Evolutionary conservation across 2,329 filamentous ascomycete species (phyloP), one percentile per base, ranked within the genome.

Genomic region (Pseudogymnoascus sp.): DNA sequence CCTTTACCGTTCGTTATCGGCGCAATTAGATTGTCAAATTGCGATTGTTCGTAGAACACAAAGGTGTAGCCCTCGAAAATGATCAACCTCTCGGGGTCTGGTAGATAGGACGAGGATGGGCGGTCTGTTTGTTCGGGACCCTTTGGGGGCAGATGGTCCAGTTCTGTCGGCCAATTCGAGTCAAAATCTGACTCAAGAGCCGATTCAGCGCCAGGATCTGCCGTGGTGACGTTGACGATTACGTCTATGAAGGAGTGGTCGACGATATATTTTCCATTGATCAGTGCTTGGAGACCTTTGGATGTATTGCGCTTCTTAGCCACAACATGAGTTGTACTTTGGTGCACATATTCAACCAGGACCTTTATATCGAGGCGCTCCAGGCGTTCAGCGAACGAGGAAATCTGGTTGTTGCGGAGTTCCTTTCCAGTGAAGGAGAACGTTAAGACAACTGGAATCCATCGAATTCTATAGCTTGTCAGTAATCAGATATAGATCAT

Each of bases 311-410:
- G 83, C 74, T 96, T 97, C 72, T 86, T 89, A 6, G 90, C 86
- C 35, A 97, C 86, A 9, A 96, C 88, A 73, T 97, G 92, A 0
- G 93, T 96, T 0, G 93, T 97, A 28, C 82, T 76, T 14, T 77
- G 80, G 25, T 81, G 76, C 22, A 89, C 76, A 72, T 91, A 97
- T 3, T 92, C 86, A 43, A 83, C 79, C 12, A 89, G 77, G 12
- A 91, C 86, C 73, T 97, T 97, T 73, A 97, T 87, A 70, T 96
- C 94, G n/a, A 96, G 80, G 47, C 87, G 83, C 71, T 95, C 91
- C 16, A 97, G 82, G 60, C 81, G 81, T 33, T 82, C 76, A 64
- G 84, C 84, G 25, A 92, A 80, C 16, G 77, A 77, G 1, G 78
- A 75, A 60, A 92, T 78, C 1, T 87, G 84, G 67, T 87, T 84